Base-by-base conservation (phyloP, 352 stramenopile genomes). In the Phytophthora pini region DNA sequence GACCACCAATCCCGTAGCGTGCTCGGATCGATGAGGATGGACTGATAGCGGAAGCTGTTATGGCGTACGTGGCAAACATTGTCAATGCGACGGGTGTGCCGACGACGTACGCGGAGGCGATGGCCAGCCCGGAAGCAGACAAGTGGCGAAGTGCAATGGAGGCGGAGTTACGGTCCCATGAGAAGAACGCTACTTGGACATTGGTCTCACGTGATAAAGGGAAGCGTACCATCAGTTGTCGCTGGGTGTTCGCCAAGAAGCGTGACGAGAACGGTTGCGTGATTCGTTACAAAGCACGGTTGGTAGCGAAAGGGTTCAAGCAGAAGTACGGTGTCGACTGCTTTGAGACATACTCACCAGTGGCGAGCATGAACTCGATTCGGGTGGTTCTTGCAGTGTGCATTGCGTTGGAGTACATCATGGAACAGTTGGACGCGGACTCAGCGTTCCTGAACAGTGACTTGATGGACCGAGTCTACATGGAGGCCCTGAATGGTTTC, bases 301-400 rank as follows among this genome's bases (percentile, higher is more conserved):
- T 66, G 4, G 40, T 60, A 0, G 58, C 41, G 1, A 46, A 59
- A 29, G 29, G 20, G 8, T 66, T 66, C 15, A 41, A 66, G 6
- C 41, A 66, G 40, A 66, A 44, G 13, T 55, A 56, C 34, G 38
- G 39, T 26, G 31, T 55, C 5, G 49, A 66, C 31, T 58, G 56
- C 22, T 60, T 63, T 6, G 56, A 63, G 34, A 45, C 45, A 1
- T 48, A 63, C 36, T 63, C 45, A n/a, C 43, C 56, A 1, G 41
- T 66, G n/a, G 49, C 58, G 1, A 65, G 54, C 57, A 65, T 54
- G 48, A 59, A 67, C 34, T 61, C 50, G 2, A 67, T 60, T 13
- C 12, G 41, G 12, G 32, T 56, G 9, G 48, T 67, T 6, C 43
- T 67, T 3, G 24, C 59, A 5, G 32, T 56, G 17, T 32, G 41